Evolutionary conservation across 2,329 filamentous ascomycete species (phyloP).

Genomic region (Trichophyton benhamiae): DNA sequence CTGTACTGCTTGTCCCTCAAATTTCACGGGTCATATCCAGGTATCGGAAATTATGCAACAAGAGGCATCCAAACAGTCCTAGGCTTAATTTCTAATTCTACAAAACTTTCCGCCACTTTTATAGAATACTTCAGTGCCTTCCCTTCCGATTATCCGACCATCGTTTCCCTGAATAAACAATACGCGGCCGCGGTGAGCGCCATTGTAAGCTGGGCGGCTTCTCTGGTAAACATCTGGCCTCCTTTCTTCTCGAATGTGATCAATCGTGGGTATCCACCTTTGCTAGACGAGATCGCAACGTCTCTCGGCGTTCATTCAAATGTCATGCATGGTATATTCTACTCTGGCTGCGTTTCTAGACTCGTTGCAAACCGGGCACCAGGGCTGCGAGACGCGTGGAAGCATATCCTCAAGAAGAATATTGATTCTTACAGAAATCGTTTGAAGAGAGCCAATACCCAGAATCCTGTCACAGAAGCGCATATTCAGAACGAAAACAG

Average conservation of each 20-base stretch:
- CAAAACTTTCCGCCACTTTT: constrained; percentile 27
- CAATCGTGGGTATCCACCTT: constrained; percentile 39
- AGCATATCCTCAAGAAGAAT: neutral
- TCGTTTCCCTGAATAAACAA: constrained; percentile 20
- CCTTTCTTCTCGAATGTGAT: constrained; percentile 24
- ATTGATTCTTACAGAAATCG: neutral
- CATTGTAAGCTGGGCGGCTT: constrained; percentile 36
- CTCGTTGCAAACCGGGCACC: constrained; percentile 13
- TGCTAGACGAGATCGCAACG: constrained; percentile 45
- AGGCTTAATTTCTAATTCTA: constrained; percentile 38
- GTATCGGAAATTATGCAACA: constrained; percentile 21
- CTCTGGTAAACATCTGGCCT: constrained; percentile 34
- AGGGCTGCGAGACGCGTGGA: constrained; percentile 5
- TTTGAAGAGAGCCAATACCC: neutral
- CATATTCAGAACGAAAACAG: neutral
- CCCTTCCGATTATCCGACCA: constrained; percentile 27
- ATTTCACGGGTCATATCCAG: constrained; percentile 26
- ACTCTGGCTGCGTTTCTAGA: constrained; percentile 26
- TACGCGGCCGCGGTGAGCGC: constrained; percentile 24
- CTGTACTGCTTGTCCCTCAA: constrained; percentile 48
- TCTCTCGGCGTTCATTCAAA: constrained; percentile 39
- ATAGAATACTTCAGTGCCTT: constrained; percentile 39
- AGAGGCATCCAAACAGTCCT: constrained; percentile 28
- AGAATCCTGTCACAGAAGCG: neutral
- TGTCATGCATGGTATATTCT: constrained; percentile 44